Conservation (phyloP, 352 stramenopile genomes). For the Phytophthora podocarpi region DNA sequence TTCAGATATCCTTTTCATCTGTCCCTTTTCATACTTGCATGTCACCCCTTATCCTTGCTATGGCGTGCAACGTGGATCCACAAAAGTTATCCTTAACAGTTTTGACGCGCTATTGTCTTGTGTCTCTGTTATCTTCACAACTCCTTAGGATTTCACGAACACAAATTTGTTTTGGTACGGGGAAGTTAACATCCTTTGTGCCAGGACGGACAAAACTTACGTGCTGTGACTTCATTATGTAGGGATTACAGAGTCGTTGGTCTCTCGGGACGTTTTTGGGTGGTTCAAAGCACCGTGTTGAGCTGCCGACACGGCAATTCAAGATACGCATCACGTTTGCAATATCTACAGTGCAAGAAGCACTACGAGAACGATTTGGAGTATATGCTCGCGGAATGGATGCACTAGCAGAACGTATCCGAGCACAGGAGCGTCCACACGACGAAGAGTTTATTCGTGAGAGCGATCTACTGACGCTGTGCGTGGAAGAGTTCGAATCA, state of each 20-base stretch:
- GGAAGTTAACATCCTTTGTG: not conserved
- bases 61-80: not conserved
- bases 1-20: slow-evolving; percentile 53
- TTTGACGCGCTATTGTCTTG: slow-evolving; percentile 15
- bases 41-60: not conserved
- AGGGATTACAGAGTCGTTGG: slow-evolving; percentile 68
- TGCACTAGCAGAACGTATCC: slow-evolving; percentile 45
- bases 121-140: slow-evolving; percentile 19
- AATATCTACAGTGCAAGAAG: slow-evolving; percentile 56
- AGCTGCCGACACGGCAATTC: slow-evolving; percentile 57
- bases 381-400: slow-evolving; percentile 66
- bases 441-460: slow-evolving; percentile 75
- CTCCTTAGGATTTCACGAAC: slow-evolving; percentile 68
- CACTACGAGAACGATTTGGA: slow-evolving; percentile 64
- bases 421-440: slow-evolving; percentile 31
- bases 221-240: not conserved
- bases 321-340: slow-evolving; percentile 63
- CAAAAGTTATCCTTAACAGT: slow-evolving; percentile 25
- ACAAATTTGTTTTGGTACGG: slow-evolving; percentile 75
- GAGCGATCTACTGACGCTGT: slow-evolving; percentile 59
- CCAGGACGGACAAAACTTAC: not conserved
- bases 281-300: slow-evolving; percentile 57
- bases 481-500: slow-evolving; percentile 61
- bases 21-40: slow-evolving; percentile 6
- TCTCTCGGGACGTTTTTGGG: slow-evolving; percentile 62